Evolutionary conservation across 495 filamentous ascomycete species (phyloP), one percentile per base, ranked within the genome.

Genomic region (Cercophora newfieldiana): DNA sequence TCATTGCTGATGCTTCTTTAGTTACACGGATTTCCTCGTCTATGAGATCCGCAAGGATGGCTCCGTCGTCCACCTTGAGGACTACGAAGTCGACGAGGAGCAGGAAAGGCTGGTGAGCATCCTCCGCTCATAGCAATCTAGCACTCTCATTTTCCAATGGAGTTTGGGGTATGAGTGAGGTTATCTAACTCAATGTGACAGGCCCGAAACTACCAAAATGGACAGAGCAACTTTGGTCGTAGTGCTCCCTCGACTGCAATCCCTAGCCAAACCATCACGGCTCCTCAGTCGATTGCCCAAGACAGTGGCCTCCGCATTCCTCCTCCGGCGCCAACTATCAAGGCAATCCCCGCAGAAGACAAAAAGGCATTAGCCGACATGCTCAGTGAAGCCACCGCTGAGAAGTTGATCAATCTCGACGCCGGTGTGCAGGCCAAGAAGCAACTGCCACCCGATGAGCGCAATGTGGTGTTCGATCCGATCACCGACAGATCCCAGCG

Each of bases 11-110:
- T 55, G 21, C 37, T 58, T 1, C 7, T 29, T 31, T 63, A 95
- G 92, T 69, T 99, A 93, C 77, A 96, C 94, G 16, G 95, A 99
- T 74, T 99, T 99, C 76, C 79, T 94, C 56, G 95, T 99, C 63
- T 92, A 97, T 74, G 95, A 99, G 79, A 95, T 99, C 68, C 76
- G 84, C 16, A 89, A 88, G 12, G 85, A 88, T 72, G 94, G 93
- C 14, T 79, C 87, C 56, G 94, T 97, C 2, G 71, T 94, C 50
- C 93, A 97, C 76, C 83, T 99, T 74, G 78, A 64, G 78, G 80
- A 78, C 63, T 85, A 74, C 77, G 10, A 79, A 67, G 82, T 84
- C 16, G 70, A 81, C 7, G 81, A 80, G 18, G 77, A 70, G 29
- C 66, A 50, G 16, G 87, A 8, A 68, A 76, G 30, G 65, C 73